phyloP scores from a whole-genome alignment of 1,139 yeast genomes.

The Taphrina pruni region DNA sequence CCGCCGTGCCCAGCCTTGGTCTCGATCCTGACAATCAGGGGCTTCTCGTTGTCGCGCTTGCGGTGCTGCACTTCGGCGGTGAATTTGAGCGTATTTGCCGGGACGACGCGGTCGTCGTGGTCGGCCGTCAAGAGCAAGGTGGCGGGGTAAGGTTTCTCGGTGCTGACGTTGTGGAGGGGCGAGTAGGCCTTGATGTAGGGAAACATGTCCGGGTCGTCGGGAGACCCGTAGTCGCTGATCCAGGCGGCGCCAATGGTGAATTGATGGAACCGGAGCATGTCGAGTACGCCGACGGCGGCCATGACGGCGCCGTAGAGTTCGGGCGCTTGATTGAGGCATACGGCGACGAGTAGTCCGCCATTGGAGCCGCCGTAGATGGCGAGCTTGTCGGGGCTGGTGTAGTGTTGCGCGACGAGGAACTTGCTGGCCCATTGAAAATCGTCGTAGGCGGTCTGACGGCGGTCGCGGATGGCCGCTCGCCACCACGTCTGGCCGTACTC shows the following conservation, averaged over 20 bases:
- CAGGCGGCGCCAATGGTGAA: conserved; percentile 40
- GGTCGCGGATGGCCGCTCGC: conserved; percentile 31
- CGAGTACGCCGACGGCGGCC: conserved; percentile 39
- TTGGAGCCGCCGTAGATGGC: conserved; percentile 37
- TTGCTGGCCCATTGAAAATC: conserved; percentile 35
- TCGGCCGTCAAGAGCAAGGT: conserved; percentile 36
- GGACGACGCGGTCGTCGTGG: conserved; percentile 38
- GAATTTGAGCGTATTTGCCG: conserved; percentile 38
- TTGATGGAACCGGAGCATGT: conserved; percentile 36
- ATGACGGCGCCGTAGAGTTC: conserved; percentile 32
- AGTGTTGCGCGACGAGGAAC: conserved; percentile 16
- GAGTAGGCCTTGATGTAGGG: conserved; percentile 31
- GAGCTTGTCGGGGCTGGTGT: conserved; percentile 30
- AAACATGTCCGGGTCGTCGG: conserved; percentile 31
- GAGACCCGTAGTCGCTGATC: conserved; percentile 32
- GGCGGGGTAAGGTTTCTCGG: conserved; percentile 28
- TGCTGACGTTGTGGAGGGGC: conserved; percentile 36
- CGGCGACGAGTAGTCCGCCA: conserved; percentile 35
- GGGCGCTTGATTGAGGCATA: conserved; percentile 29
- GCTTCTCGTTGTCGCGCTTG: conserved; percentile 17
- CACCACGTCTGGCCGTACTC: conserved; percentile 41
- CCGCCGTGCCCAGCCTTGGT: conserved; percentile 38
- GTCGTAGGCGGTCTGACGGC: conserved; percentile 34
- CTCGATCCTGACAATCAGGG: conserved; percentile 34
- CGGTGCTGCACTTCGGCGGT: conserved; percentile 35